Percentiles rank a stretch among this genome's conserved stretches.
phyloP scores from a whole-genome alignment of 345 rosid genomes.

The Arabis alpina region DNA sequence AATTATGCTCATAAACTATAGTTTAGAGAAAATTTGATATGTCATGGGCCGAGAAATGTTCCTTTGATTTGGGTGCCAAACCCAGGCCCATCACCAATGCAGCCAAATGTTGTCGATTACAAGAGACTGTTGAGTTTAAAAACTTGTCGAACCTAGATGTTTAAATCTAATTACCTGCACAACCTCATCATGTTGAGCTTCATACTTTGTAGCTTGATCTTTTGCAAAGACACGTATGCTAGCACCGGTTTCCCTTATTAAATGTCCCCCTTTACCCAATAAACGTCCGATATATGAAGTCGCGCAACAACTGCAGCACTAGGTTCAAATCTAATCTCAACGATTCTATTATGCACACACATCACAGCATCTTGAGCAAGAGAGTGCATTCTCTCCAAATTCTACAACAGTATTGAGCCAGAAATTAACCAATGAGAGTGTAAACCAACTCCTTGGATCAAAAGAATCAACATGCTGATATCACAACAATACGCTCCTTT shows the following conservation, averaged over 20 bases:
- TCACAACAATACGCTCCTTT: slow-evolving; percentile 71
- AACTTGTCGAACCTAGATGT: not conserved
- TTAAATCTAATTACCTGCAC: slow-evolving; percentile 59
- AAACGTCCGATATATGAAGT: slow-evolving; percentile 69
- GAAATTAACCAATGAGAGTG: not conserved
- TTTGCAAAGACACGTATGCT: slow-evolving; percentile 63
- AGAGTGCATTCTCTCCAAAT: slow-evolving; percentile 66
- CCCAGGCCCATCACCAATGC: slow-evolving; percentile 14
- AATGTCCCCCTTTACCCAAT: slow-evolving; percentile 75
- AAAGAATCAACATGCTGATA: slow-evolving; percentile 55
- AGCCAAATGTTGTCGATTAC: not conserved
- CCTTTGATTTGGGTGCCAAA: too few species aligned
- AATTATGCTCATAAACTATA: too few species aligned
- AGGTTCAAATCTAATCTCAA: slow-evolving; percentile 78
- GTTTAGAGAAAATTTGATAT: too few species aligned
- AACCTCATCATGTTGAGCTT: slow-evolving; percentile 63
- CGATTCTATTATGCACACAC: slow-evolving; percentile 67
- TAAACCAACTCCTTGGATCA: not conserved
- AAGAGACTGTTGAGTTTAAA: not conserved
- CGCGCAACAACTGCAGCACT: slow-evolving; percentile 67
- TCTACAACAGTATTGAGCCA: slow-evolving; percentile 48
- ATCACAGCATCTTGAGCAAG: slow-evolving; percentile 79
- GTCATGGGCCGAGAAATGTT: too few species aligned
- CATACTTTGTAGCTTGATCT: slow-evolving; percentile 64
- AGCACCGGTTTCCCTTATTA: slow-evolving; percentile 73